Evolutionary conservation across 2,329 filamentous ascomycete species (phyloP), one percentile per base, ranked within the genome.

Genomic region (Cercospora berteroae): DNA sequence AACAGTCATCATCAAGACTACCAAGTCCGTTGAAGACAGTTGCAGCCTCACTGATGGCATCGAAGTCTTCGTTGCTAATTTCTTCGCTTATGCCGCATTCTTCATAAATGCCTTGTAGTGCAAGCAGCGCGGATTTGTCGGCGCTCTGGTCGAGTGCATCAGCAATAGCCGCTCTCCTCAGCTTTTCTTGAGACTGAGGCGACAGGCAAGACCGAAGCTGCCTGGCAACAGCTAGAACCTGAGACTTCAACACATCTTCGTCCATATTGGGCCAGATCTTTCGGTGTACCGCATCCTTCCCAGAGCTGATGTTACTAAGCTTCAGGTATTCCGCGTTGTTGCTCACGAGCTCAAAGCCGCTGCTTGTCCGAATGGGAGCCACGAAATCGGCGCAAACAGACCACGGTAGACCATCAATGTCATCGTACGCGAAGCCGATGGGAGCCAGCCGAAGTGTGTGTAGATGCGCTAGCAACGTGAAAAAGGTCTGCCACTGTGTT

Each of bases 401-500:
- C 93, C 93, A 97, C 1, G 92, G 87, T 81, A 94, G 86, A 60
- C 90, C 89, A 9, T 86, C 84, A 58, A 87, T 84, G 0, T 85
- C 79, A 74, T 98, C 95, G 64, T 92, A 88, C 0, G 89, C 87
- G 55, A 98, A 82, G 1, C 91, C 89, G 55, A 98, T 80, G 0
- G 92, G 90, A 75, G 97, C 94, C 18, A 91, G 90, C 74, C 94
- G 86, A 74, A 92, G 90, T 74, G 91, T 93, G 77, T 98, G 93
- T 48, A 99, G 82, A 77, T 97, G 94, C 12, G 91, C 85, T 18
- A 96, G 85, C 18, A 98, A 85, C 33, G 93, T 89, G 81, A 93
- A 97, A 79, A 96, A 96, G 60, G 91, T 88, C 70, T 91, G 88
- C 95, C 95, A 99, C 77, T 97, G 93, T 10, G 87, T 85, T 75